Base-by-base conservation (phyloP, 805 yeast genomes). In the Yarrowia hollandica region DNA sequence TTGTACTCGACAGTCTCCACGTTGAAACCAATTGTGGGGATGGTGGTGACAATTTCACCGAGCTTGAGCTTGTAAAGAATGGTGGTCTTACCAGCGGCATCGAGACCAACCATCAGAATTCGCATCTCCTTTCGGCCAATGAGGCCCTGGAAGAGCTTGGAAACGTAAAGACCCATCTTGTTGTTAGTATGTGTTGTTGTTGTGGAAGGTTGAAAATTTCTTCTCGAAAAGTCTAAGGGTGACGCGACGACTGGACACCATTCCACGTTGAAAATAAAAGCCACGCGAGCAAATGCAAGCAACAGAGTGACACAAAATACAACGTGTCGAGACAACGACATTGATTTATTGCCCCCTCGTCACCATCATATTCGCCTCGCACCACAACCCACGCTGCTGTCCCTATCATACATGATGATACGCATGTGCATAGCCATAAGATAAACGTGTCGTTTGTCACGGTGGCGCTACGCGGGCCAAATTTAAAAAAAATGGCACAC, bases 1-100 rank as follows among this genome's bases (percentile, higher is more conserved):
- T 90, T 90, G 82, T 90, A 90, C 80, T 90, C 96, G 70, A 90
- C 96, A 63, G 97, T 90, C 79, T 90, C 97, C 68, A 90, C 97
- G 75, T 90, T 90, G 85, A 90, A 90, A 71, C 97, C 97, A 75
- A 90, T 90, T 66, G 97, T 90, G 76, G 97, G 97, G 72, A 90
- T 90, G 55, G 97, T 90, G 69, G 96, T 90, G 71, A 90, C 96
- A 70, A 90, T 89, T 80, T 90, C 97, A 73, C 96, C 97, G 69
- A 90, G 83, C 77, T 90, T 90, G 76, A 90, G 84, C 80, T 90
- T 90, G 79, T 90, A 90, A 71, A 90, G 82, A 73, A 90, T 91
- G 75, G 97, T 90, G 76, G 97, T 90, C 79, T 90, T 90, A 86
- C 97, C 97, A 67, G 97, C 97, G 72, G 96, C 96, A 77, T 90